Conservation (phyloP, 1,284 basidiomycete species). For the Crucibulum parvulum region DNA sequence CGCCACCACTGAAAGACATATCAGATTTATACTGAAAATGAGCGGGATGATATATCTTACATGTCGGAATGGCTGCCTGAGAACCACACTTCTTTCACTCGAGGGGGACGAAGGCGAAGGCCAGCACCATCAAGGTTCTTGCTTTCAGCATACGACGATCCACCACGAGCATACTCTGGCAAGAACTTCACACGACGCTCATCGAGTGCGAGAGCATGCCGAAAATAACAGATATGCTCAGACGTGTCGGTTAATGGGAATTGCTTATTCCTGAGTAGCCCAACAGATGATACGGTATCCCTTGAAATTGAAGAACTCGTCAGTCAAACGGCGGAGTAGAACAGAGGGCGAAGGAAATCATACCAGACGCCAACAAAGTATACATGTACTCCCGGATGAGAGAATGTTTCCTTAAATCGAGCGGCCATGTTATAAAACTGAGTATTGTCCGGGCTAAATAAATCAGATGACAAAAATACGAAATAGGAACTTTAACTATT, state of each 20-base stretch:
- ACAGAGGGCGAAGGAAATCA: background rate
- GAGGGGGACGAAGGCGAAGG: background rate
- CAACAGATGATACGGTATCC: conserved; percentile 43
- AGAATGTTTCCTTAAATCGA: conserved; percentile 46
- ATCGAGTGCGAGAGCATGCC: conserved; percentile 49
- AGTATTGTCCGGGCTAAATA: too few relatives aligned
- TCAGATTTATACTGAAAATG: background rate
- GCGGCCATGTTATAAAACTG: conserved; percentile 9
- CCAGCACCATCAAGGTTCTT: background rate
- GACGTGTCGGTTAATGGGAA: conserved; percentile 9
- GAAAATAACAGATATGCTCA: conserved; percentile 40
- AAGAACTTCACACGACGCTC: conserved; percentile 45
- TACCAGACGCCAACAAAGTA: conserved; percentile 53
- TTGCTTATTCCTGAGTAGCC: conserved; percentile 8
- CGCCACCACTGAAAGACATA: background rate
- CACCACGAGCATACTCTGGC: conserved; percentile 38
- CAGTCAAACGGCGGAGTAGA: too few relatives aligned
- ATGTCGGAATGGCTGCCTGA: conserved; percentile 26
- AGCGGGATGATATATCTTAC: conserved; percentile 8
- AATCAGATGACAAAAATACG: too few relatives aligned
- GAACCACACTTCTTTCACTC: conserved; percentile 27
- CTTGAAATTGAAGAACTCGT: conserved; percentile 18
- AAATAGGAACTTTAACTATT: too few relatives aligned
- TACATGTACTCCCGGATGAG: conserved; percentile 27
- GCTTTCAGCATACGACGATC: background rate